Evolutionary conservation across 2,329 filamentous ascomycete species (phyloP).

Genomic region (Diaporthe velutina): DNA sequence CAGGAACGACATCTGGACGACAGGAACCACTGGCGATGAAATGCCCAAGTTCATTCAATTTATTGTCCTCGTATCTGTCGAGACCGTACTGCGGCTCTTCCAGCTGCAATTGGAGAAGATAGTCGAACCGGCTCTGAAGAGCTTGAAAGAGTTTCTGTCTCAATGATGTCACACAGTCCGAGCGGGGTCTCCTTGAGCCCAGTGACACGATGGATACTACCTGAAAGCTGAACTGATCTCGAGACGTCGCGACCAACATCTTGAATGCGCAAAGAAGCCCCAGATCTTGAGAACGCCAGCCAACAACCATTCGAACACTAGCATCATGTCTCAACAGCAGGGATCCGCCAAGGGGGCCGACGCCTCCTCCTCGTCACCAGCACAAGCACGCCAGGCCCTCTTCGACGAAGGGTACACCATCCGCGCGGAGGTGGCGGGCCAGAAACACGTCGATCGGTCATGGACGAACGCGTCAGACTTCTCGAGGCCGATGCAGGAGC

Average conservation of each 20-base stretch:
- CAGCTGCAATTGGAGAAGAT: constrained; percentile 8
- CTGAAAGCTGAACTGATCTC: too few species aligned
- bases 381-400: constrained; percentile 58
- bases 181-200: constrained; percentile 3
- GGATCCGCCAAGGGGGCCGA: not conserved
- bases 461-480: constrained; percentile 68
- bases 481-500: constrained; percentile 69
- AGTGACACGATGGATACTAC: not conserved
- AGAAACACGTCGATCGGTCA: constrained; percentile 69
- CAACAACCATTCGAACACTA: not conserved
- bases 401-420: constrained; percentile 72
- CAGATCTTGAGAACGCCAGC: not conserved
- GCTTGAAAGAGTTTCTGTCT: constrained; percentile 9
- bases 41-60: constrained; percentile 6
- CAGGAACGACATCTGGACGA: not conserved
- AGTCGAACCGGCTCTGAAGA: not conserved
- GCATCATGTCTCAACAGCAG: constrained; percentile 16
- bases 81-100: constrained; percentile 2
- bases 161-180: constrained; percentile 18
- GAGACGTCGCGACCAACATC: not conserved
- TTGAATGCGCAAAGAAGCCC: not conserved
- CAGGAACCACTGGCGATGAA: not conserved
- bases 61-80: not conserved
- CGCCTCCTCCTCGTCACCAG: not conserved
- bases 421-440: constrained; percentile 69